Conservation (phyloP, 163 green algal genomes). For the Scenedesmus sp. region DNA sequence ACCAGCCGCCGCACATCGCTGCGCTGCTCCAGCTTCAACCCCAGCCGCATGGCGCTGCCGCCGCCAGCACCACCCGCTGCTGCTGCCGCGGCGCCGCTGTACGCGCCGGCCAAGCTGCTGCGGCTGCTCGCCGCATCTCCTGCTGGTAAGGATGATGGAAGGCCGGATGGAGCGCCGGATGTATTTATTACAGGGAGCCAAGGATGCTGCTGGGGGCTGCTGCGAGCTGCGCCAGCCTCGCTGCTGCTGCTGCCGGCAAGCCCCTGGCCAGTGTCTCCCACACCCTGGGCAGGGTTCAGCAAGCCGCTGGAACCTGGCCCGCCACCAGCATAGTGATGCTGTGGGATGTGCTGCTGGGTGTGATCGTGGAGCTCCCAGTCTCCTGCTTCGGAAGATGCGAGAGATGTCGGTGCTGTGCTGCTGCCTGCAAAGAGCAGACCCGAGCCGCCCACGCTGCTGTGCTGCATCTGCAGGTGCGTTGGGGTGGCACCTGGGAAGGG, state of each 20-base stretch:
- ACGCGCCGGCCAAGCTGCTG: neutral
- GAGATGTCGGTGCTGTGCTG: slow-evolving; percentile 28
- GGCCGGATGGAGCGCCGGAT: neutral
- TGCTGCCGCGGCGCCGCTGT: neutral
- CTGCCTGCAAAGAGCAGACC: slow-evolving; percentile 22
- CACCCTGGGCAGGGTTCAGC: neutral
- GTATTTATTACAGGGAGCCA: neutral
- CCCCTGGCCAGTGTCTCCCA: neutral
- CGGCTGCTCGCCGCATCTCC: neutral
- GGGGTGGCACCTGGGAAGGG: slow-evolving; percentile 14
- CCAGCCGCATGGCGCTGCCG: slow-evolving; percentile 55
- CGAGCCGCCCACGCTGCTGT: neutral
- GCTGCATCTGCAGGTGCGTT: slow-evolving; percentile 5
- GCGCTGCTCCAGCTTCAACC: slow-evolving; percentile 60
- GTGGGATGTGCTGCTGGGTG: neutral
- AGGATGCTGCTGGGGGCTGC: neutral
- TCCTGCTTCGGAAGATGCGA: slow-evolving; percentile 24
- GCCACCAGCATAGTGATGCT: neutral
- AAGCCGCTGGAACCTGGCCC: neutral
- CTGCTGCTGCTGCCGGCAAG: neutral
- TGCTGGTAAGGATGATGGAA: neutral
- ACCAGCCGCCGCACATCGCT: slow-evolving; percentile 66
- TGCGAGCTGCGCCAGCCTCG: neutral
- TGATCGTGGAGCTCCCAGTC: slow-evolving; percentile 39
- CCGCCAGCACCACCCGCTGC: neutral